phyloP scores from a whole-genome alignment of 1,284 basidiomycete genomes.

The Heterobasidion parviporum region DNA sequence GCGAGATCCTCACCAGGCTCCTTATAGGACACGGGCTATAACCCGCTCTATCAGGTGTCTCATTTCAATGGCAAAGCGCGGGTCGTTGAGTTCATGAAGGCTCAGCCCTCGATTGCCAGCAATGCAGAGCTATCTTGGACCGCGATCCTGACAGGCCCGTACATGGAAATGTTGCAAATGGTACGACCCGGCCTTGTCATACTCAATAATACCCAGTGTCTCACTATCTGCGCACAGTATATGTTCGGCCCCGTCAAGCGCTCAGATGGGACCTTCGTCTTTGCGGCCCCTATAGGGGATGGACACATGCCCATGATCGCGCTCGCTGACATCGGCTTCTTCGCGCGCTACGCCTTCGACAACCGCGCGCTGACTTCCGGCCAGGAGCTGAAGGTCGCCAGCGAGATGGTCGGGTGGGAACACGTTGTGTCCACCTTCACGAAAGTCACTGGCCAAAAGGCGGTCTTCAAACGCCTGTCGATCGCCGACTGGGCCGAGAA shows the following conservation, averaged over 20 bases:
- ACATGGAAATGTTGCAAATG: slow-evolving; percentile 34
- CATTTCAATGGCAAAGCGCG: slow-evolving; percentile 37
- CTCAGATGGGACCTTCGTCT: slow-evolving; percentile 33
- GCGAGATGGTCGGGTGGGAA: slow-evolving; percentile 36
- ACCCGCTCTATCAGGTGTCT: slow-evolving; percentile 17
- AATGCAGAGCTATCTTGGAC: slow-evolving; percentile 31
- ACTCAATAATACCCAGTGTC: not conserved
- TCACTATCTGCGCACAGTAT: slow-evolving; percentile 14
- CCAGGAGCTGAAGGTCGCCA: slow-evolving; percentile 32
- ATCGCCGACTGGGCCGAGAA: slow-evolving; percentile 33
- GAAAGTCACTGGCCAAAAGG: slow-evolving; percentile 34
- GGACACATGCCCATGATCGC: slow-evolving; percentile 24
- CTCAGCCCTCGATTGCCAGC: slow-evolving; percentile 30
- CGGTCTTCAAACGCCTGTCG: slow-evolving; percentile 27
- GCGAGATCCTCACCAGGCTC: not conserved
- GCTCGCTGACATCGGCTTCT: slow-evolving; percentile 6
- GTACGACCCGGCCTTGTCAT: slow-evolving; percentile 15
- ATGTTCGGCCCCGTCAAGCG: slow-evolving; percentile 31
- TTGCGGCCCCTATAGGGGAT: slow-evolving; percentile 15
- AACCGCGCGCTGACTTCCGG: slow-evolving; percentile 31
- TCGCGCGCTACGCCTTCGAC: slow-evolving; percentile 32
- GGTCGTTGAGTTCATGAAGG: slow-evolving; percentile 32
- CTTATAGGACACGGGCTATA: slow-evolving; percentile 8
- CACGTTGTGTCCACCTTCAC: slow-evolving; percentile 33
- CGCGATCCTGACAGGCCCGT: slow-evolving; percentile 32